Evolutionary conservation across 2,329 filamentous ascomycete genomes (phyloP).

Genomic region (Aspergillus brasiliensis): DNA sequence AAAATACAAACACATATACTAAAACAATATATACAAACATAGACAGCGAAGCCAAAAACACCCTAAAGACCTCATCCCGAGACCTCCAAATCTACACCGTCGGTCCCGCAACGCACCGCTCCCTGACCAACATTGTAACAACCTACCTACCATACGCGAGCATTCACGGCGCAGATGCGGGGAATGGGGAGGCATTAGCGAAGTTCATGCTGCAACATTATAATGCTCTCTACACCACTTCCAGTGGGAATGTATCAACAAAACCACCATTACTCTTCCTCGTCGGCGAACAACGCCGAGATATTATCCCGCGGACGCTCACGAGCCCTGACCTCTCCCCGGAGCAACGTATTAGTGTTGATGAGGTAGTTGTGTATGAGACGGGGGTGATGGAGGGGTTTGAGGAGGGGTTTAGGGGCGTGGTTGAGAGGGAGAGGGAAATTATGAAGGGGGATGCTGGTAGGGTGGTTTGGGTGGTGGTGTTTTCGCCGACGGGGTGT

Average conservation of each 20-base stretch:
- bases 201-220: constrained; percentile 80
- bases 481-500: constrained; percentile 64
- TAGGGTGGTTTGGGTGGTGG: constrained; percentile 41
- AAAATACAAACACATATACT: constrained; percentile 4
- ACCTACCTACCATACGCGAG: constrained; percentile 52
- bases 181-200: constrained; percentile 80
- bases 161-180: constrained; percentile 78
- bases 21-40: background rate
- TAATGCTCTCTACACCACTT: constrained; percentile 38
- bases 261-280: constrained; percentile 73
- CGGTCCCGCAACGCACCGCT: constrained; percentile 60
- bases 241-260: background rate
- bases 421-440: constrained; percentile 42
- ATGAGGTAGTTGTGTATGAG: constrained; percentile 83
- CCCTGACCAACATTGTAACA: constrained; percentile 59
- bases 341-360: constrained; percentile 63
- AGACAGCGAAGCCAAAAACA: constrained; percentile 1
- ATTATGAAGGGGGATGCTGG: background rate
- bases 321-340: constrained; percentile 58
- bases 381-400: constrained; percentile 83
- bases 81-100: constrained; percentile 48
- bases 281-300: constrained; percentile 84
- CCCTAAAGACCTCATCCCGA: constrained; percentile 19
- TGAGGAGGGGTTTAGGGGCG: constrained; percentile 61
- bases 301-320: constrained; percentile 83